A percentile compares a stretch with the other conserved stretches of the same genome.
Evolutionary conservation across 2,329 filamentous ascomycete species (phyloP).

Genomic region (Diaporthe aspalathi): DNA sequence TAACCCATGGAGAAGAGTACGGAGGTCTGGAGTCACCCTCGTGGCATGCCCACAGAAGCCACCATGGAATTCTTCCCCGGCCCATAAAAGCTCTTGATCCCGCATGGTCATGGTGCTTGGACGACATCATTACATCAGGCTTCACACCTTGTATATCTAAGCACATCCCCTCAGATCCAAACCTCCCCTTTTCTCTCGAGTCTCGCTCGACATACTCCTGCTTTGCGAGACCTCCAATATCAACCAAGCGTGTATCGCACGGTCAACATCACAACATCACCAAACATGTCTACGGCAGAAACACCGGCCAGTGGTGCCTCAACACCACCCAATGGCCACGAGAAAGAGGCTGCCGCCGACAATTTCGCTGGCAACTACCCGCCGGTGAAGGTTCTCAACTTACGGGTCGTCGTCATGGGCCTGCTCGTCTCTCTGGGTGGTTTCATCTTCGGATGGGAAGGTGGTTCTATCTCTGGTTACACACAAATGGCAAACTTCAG

Average conservation of each 20-base stretch:
- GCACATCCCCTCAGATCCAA: slow-evolving; percentile 1
- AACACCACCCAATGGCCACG: slow-evolving; percentile 37
- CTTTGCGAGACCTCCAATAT: slow-evolving; percentile 25
- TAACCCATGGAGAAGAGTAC: slow-evolving; percentile 38
- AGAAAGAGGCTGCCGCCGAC: slow-evolving; percentile 23
- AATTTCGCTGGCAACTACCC: slow-evolving; percentile 3
- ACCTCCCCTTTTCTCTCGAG: not conserved
- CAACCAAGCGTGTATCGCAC: slow-evolving; percentile 22
- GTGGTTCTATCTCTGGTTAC: slow-evolving; percentile 39
- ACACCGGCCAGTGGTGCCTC: slow-evolving; percentile 36
- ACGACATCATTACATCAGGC: slow-evolving; percentile 34
- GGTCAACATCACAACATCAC: slow-evolving; percentile 6
- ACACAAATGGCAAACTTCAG: slow-evolving; percentile 39
- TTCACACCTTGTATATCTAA: slow-evolving; percentile 33
- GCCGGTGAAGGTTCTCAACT: slow-evolving; percentile 40
- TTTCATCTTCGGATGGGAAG: slow-evolving; percentile 41
- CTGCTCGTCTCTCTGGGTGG: slow-evolving; percentile 39
- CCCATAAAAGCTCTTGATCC: slow-evolving; percentile 36
- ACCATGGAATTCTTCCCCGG: slow-evolving; percentile 31
- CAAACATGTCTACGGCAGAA: slow-evolving; percentile 35
- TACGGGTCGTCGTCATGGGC: slow-evolving; percentile 38
- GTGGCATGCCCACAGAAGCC: slow-evolving; percentile 34
- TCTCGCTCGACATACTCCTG: slow-evolving; percentile 4
- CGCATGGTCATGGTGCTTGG: slow-evolving; percentile 23
- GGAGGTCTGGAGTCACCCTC: slow-evolving; percentile 41